A percentile compares a stretch with the other conserved stretches of the same genome.
phyloP scores from a whole-genome alignment of 1,139 yeast genomes.

The Taphrina wiesneri region DNA sequence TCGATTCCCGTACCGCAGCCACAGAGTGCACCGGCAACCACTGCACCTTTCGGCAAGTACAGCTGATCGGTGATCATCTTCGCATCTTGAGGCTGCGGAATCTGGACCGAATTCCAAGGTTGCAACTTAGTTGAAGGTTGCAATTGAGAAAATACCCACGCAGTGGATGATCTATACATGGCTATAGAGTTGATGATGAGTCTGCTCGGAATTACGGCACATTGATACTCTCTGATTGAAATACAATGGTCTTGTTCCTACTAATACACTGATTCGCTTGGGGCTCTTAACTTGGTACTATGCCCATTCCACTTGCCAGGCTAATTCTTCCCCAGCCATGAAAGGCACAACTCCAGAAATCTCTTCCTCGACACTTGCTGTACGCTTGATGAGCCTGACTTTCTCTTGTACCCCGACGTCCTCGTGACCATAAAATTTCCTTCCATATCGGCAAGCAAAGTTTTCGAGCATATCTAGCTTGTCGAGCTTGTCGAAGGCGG shows the following conservation, averaged over 20 bases:
- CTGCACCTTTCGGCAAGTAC: not conserved
- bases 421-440: conserved; percentile 62
- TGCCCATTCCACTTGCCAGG: conserved; percentile 78
- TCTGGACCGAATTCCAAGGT: too few relatives aligned
- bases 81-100: too few relatives aligned
- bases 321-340: conserved; percentile 71
- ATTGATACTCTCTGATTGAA: too few relatives aligned
- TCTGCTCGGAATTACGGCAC: too few relatives aligned
- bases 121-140: too few relatives aligned
- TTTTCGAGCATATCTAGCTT: conserved; percentile 65
- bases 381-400: conserved; percentile 55
- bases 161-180: too few relatives aligned
- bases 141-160: too few relatives aligned
- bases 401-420: conserved; percentile 47
- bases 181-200: too few relatives aligned
- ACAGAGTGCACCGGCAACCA: too few relatives aligned
- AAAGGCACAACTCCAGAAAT: conserved; percentile 79
- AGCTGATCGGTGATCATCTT: not conserved
- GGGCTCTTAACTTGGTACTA: not conserved
- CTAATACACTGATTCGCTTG: too few relatives aligned
- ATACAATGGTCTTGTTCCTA: too few relatives aligned
- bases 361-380: conserved; percentile 60
- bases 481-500: conserved; percentile 69
- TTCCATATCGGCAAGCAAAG: conserved; percentile 77
- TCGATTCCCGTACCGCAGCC: not conserved